These are phyloP conservation scores for Calamus simplicifolius DNA, from an alignment of 176 grass and related monocot genomes.

Conservation along the genomic window DNA sequence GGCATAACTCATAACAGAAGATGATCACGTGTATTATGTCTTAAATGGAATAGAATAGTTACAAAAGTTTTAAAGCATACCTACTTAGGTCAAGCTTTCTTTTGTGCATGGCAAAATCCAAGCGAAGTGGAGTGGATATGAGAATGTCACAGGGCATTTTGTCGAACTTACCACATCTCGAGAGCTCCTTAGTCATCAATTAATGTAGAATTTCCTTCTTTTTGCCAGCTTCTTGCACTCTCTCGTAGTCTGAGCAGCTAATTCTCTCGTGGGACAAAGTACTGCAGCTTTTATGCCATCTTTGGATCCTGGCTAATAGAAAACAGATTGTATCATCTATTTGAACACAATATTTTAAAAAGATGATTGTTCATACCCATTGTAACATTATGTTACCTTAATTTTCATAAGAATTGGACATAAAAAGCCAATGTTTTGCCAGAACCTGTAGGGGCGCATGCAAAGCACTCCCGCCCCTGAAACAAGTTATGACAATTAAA, in stretches of 20 bases:
- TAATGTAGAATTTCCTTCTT: conserved; percentile 79
- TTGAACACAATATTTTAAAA: too few relatives aligned
- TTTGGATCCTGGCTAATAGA: conserved; percentile 90
- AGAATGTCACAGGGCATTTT: conserved; percentile 88
- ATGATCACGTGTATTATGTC: too few relatives aligned
- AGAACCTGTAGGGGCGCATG: conserved; percentile 94
- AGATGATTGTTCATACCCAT: too few relatives aligned
- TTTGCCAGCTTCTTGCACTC: conserved; percentile 84
- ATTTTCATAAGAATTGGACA: conserved; percentile 82
- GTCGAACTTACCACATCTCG: conserved; percentile 78
- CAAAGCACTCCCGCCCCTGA: conserved; percentile 93
- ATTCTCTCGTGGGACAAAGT: conserved; percentile 92
- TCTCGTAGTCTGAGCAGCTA: conserved; percentile 77
- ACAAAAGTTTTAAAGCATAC: conserved; percentile 27
- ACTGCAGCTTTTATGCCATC: conserved; percentile 71
- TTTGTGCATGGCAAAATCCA: conserved; percentile 64
- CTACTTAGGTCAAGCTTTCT: conserved; percentile 85
- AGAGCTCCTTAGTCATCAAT: conserved; percentile 91
- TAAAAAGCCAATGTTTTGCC: conserved; percentile 92
- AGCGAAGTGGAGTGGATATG: conserved; percentile 80
- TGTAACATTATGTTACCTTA: conserved; percentile 49
- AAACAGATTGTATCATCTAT: neutral
- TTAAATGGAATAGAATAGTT: too few relatives aligned
- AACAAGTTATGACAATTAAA: conserved; percentile 14
- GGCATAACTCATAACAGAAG: too few relatives aligned